Percentiles rank a stretch among this genome's conserved stretches.
Evolutionary conservation across 257 asterid genomes (phyloP).

Genomic region (Primulina eburnea): DNA sequence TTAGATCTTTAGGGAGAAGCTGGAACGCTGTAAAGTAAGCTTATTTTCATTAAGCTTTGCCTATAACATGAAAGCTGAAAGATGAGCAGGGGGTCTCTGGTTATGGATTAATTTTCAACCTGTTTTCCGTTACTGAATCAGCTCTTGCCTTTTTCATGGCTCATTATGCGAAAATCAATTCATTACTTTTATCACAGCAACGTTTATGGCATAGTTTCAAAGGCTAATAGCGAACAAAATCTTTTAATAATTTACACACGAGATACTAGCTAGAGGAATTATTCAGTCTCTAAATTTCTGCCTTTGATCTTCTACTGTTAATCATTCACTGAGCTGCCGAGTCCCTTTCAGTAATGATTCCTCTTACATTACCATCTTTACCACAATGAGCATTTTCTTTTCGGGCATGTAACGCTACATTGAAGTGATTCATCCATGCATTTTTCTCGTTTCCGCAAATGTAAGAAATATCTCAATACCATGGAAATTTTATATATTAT

Average conservation of each 20-base stretch:
- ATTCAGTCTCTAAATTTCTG: too few species aligned
- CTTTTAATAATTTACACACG: too few species aligned
- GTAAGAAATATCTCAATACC: background rate
- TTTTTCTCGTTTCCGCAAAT: constrained; percentile 13
- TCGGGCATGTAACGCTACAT: too few species aligned
- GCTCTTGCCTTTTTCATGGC: constrained; percentile 37
- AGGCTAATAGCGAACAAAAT: background rate
- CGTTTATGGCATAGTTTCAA: too few species aligned
- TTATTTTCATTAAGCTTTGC: constrained; percentile 20
- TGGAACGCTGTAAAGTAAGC: constrained; percentile 44
- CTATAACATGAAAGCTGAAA: constrained; percentile 22
- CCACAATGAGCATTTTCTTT: too few species aligned
- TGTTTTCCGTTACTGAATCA: constrained; percentile 47
- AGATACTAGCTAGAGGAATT: too few species aligned
- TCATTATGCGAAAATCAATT: constrained; percentile 18
- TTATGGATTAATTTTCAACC: constrained; percentile 60
- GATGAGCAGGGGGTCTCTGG: constrained; percentile 30
- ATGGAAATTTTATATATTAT: background rate
- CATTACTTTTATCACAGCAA: background rate
- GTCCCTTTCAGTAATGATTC: too few species aligned
- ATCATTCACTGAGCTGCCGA: too few species aligned
- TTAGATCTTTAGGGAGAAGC: constrained; percentile 29
- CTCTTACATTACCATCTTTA: too few species aligned
- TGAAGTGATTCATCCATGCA: constrained; percentile 7
- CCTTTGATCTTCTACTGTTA: too few species aligned